phyloP scores from a whole-genome alignment of 2,329 filamentous ascomycete genomes.

The Ceratocystis harringtonii region DNA sequence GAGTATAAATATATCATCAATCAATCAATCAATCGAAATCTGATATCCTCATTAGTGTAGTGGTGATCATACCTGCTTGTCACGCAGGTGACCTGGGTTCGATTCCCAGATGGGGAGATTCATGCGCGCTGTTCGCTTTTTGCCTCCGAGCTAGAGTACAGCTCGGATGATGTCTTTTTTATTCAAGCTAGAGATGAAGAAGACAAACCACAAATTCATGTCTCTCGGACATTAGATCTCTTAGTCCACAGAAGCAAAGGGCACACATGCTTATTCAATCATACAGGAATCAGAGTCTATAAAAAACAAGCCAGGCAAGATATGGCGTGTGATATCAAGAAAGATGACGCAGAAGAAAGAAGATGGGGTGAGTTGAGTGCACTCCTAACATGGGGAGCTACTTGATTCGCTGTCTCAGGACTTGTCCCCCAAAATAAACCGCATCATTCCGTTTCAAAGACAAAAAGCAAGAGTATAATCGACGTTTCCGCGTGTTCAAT shows the following conservation, averaged over 20 bases:
- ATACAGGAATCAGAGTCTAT: conserved; percentile 9
- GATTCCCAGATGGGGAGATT: conserved; percentile 15
- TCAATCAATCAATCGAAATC: no score
- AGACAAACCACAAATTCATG: not conserved
- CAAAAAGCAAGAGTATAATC: not conserved
- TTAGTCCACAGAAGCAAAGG: not conserved
- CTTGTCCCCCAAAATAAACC: not conserved
- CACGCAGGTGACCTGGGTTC: conserved; percentile 17
- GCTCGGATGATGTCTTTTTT: not conserved
- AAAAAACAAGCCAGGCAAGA: conserved; percentile 12
- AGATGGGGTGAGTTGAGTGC: not conserved
- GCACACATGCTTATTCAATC: conserved; percentile 2
- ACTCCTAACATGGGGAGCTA: not conserved
- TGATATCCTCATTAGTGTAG: conserved; percentile 14
- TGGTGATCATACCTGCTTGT: conserved; percentile 16
- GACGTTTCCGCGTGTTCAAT: conserved; percentile 22
- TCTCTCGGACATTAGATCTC: not conserved
- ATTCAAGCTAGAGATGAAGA: not conserved
- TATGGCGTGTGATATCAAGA: conserved; percentile 15
- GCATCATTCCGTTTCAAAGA: conserved; percentile 7
- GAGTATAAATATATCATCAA: no score
- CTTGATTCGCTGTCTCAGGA: not conserved
- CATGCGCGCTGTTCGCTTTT: not conserved
- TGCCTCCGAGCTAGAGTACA: not conserved
- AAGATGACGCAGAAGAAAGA: conserved; percentile 6